These are phyloP conservation scores for Xanthoconium stramineum DNA, from an alignment of 768 basidiomycete species.

Conservation along the genomic window DNA sequence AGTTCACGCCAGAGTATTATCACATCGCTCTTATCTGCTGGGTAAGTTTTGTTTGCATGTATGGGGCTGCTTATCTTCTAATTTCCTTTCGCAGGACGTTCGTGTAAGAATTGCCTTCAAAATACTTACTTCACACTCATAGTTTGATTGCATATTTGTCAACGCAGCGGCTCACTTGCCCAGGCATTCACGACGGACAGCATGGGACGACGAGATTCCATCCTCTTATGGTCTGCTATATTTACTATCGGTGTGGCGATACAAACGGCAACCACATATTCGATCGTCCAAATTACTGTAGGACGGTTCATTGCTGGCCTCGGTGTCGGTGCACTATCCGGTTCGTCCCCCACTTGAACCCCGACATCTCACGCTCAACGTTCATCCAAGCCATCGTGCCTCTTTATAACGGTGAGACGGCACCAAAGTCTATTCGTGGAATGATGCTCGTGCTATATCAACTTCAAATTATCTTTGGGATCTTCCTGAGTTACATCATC, in stretches of 20 bases:
- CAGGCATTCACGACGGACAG: slow-evolving; percentile 42
- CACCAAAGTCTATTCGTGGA: slow-evolving; percentile 71
- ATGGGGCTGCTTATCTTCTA: too few species aligned
- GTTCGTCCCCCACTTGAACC: neutral
- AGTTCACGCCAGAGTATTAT: slow-evolving; percentile 18
- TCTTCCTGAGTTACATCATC: slow-evolving; percentile 69
- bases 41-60: neutral
- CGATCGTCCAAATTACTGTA: slow-evolving; percentile 10
- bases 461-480: slow-evolving; percentile 66
- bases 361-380: neutral
- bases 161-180: slow-evolving; percentile 52
- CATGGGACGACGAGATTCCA: slow-evolving; percentile 14
- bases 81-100: slow-evolving; percentile 7
- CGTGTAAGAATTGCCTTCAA: neutral
- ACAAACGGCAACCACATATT: slow-evolving; percentile 14
- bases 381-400: slow-evolving; percentile 48
- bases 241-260: slow-evolving; percentile 14
- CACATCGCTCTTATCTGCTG: slow-evolving; percentile 15
- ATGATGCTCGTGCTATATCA: slow-evolving; percentile 73
- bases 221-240: slow-evolving; percentile 13
- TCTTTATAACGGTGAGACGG: slow-evolving; percentile 76
- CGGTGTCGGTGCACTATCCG: slow-evolving; percentile 15
- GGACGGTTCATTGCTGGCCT: slow-evolving; percentile 15
- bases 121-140: neutral
- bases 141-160: neutral